Evolutionary conservation across 192 early-diverging fungal species (phyloP).

Genomic region (Piromyces finnis): DNA sequence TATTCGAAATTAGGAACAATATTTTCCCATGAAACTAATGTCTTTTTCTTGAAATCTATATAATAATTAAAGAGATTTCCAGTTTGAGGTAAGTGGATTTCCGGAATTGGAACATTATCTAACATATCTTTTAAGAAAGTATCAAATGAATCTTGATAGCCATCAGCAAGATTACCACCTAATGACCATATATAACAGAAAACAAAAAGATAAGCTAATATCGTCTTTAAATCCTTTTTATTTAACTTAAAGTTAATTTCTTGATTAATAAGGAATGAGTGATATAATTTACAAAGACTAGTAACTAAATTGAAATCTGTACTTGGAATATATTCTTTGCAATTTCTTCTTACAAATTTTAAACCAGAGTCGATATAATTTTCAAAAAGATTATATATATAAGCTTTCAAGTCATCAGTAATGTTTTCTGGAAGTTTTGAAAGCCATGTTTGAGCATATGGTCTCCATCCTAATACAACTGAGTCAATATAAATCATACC

Average conservation of each 20-base stretch:
- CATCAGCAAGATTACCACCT: conserved; percentile 37
- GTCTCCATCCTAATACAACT: conserved; percentile 24
- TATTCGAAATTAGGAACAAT: conserved; percentile 32
- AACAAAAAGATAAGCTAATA: conserved; percentile 27
- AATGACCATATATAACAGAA: conserved; percentile 37
- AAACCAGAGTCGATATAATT: conserved; percentile 28
- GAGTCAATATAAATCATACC: conserved; percentile 51
- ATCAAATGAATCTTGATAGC: conserved; percentile 33
- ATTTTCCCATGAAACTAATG: conserved; percentile 32
- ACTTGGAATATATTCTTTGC: conserved; percentile 27
- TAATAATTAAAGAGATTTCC: conserved; percentile 31
- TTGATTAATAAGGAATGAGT: conserved; percentile 20
- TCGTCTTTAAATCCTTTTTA: conserved; percentile 13
- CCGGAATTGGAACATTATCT: conserved; percentile 17
- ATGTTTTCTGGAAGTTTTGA: conserved; percentile 15
- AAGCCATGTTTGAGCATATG: conserved; percentile 23
- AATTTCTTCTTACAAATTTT: conserved; percentile 21
- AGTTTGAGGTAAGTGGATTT: conserved; percentile 23
- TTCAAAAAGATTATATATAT: conserved; percentile 11
- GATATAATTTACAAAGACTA: conserved; percentile 21
- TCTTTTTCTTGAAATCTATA: conserved; percentile 22
- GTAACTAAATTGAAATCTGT: conserved; percentile 31
- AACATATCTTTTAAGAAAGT: conserved; percentile 28
- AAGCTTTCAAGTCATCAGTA: conserved; percentile 14
- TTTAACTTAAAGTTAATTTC: conserved; percentile 18